Base-by-base conservation (phyloP, 768 basidiomycete species). In the Suillus subalutaceus region DNA sequence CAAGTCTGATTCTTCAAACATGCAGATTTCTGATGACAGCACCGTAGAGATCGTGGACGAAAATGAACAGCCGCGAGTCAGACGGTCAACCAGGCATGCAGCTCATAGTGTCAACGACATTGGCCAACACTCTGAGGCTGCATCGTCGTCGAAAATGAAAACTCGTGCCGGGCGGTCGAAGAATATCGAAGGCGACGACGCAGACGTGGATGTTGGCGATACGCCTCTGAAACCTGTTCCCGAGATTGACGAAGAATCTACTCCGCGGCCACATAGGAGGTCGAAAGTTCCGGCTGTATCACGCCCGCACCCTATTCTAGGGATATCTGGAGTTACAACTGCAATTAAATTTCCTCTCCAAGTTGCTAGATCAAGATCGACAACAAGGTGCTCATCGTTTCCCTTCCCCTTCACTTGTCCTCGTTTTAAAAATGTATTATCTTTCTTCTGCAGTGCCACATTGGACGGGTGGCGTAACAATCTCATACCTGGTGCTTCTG, bases 201-300 rank as follows among this genome's bases (percentile, higher is more conserved):
- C 59, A 43, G 18, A 60, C 30, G 10, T 20, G 10, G 40, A 60
- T 30, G 6, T 60, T 15, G 18, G 41, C 41, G 30, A 60, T 20
- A 30, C 26, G 18, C 59, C 59, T 60, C 13, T 60, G 40, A 43
- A 60, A 7, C 6, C 59, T 30, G 59, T 60, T 60, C 26, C 18
- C 23, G 70, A 66, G 12, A 59, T 44, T 12, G 72, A 73, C 13
- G 41, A 38, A 26, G 70, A 76, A 26, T 68, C 48, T 30, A 76
- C 77, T 2, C 76, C 75, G 57, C 70, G 75, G 41, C 76, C 75
- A 6, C 7, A 40, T 30, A n/a, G n/a, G n/a, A 62, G 64, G 53
- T 62, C 26, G 62, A 67, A 48, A 12, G 60, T 12, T 41, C 59
- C 38, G 4, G n/a, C n/a, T 35, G 37, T 55, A 12, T 20, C 8